Base-by-base conservation (phyloP, 768 basidiomycete genomes). In the Naganishia randhawae region DNA sequence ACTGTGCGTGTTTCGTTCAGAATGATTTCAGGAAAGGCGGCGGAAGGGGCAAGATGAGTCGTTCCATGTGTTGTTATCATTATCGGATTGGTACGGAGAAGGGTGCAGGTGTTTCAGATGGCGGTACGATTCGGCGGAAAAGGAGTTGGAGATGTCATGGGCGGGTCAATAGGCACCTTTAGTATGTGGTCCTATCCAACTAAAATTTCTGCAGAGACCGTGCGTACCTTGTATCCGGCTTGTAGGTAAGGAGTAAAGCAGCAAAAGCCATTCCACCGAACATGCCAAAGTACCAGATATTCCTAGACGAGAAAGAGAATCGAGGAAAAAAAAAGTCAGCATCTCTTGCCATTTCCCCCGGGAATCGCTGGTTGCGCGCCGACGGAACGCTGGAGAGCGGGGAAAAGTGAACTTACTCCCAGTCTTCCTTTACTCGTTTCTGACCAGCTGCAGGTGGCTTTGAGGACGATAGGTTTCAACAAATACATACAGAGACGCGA, bases 281-380 rank as follows among this genome's bases (percentile, higher is more conserved):
- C 90, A 96, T 92, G 35, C 92, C 93, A 70, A 87, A 78, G 75
- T 91, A 90, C 89, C 91, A 96, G 45, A 90, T 83, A 71, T 84
- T 87, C 27, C 57, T 61, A 41, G n/a, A n/a, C n/a, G n/a, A n/a
- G n/a, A n/a, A n/a, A n/a, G n/a, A n/a, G n/a, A n/a, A n/a, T n/a
- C n/a, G n/a, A n/a, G n/a, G n/a, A n/a, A n/a, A n/a, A n/a, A n/a
- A n/a, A n/a, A n/a, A n/a, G n/a, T n/a, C n/a, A n/a, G n/a, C n/a
- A n/a, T n/a, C n/a, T n/a, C n/a, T n/a, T n/a, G n/a, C n/a, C n/a
- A n/a, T n/a, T n/a, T n/a, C n/a, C n/a, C n/a, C n/a, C n/a, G n/a
- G n/a, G n/a, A n/a, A n/a, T n/a, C n/a, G n/a, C n/a, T n/a, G n/a
- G n/a, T n/a, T n/a, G n/a, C n/a, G n/a, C n/a, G n/a, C n/a, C n/a